These are phyloP conservation scores for Aspergillus nanangensis DNA, from an alignment of 495 filamentous ascomycete genomes.

Conservation along the genomic window DNA sequence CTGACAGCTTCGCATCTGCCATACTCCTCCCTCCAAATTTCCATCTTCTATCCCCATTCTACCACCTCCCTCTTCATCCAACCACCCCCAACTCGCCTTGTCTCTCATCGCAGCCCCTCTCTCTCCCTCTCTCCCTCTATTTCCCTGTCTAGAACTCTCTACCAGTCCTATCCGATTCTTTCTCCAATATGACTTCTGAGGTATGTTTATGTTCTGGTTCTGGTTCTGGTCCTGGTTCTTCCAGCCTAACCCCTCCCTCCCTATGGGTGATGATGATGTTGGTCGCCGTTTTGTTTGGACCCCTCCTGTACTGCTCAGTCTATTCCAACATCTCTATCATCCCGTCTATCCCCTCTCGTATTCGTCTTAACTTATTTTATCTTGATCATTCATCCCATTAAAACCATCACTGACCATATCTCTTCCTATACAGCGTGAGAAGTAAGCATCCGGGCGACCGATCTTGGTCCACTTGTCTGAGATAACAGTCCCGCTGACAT, in stretches of 20 bases:
- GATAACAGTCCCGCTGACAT: slow-evolving; percentile 25
- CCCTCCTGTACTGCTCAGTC: not conserved
- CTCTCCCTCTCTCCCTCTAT: slow-evolving; percentile 5
- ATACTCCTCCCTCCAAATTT: slow-evolving; percentile 5
- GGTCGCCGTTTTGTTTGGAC: not conserved
- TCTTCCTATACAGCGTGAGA: slow-evolving; percentile 66
- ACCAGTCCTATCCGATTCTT: slow-evolving; percentile 6
- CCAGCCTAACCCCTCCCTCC: slow-evolving; percentile 35
- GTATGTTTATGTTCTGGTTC: no score
- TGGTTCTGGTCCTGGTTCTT: no score
- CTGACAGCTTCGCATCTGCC: slow-evolving; percentile 26
- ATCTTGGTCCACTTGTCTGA: slow-evolving; percentile 5
- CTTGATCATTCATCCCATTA: no score
- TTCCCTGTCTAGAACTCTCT: slow-evolving; percentile 10
- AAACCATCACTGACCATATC: not conserved
- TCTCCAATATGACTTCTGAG: slow-evolving; percentile 44
- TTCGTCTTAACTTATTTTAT: slow-evolving; percentile 15
- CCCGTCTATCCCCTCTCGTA: slow-evolving; percentile 16
- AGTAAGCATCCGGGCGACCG: slow-evolving; percentile 49
- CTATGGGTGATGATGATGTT: not conserved
- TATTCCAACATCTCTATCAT: not conserved
- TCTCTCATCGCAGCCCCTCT: slow-evolving; percentile 7
- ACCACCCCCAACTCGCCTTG: not conserved
- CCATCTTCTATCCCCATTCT: slow-evolving; percentile 6
- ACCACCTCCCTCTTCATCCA: slow-evolving; percentile 3